These are phyloP conservation scores for Cercospora sp. DNA, from an alignment of 2,329 filamentous ascomycete genomes.

Conservation along the genomic window DNA sequence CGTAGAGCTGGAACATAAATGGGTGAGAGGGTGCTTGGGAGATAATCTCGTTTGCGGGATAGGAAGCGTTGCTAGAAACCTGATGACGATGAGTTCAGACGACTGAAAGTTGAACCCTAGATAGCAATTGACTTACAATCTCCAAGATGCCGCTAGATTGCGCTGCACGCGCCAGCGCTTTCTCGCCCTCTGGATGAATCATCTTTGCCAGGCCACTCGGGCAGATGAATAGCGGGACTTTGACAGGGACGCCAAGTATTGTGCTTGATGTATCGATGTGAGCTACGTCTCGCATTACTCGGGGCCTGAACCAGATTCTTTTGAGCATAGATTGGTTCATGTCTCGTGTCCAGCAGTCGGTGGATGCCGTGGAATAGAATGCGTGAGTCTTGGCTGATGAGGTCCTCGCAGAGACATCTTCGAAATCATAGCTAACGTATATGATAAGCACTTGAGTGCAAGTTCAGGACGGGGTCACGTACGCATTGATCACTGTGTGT, in stretches of 20 bases:
- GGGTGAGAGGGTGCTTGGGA: slow-evolving; percentile 31
- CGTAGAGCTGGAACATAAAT: slow-evolving; percentile 63
- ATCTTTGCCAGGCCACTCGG: slow-evolving; percentile 39
- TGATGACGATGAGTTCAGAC: background rate
- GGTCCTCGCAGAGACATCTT: slow-evolving; percentile 23
- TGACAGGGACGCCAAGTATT: slow-evolving; percentile 27
- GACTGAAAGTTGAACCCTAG: background rate
- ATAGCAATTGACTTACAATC: slow-evolving; percentile 20
- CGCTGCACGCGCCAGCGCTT: slow-evolving; percentile 36
- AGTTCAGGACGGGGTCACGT: background rate
- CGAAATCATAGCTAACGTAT: slow-evolving; percentile 26
- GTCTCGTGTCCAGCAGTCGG: slow-evolving; percentile 30
- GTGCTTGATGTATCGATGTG: slow-evolving; percentile 26
- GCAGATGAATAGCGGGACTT: slow-evolving; percentile 40
- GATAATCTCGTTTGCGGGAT: slow-evolving; percentile 36
- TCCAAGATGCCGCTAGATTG: slow-evolving; percentile 30
- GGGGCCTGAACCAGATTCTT: slow-evolving; percentile 31
- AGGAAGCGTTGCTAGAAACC: slow-evolving; percentile 37
- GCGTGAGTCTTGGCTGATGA: slow-evolving; percentile 29
- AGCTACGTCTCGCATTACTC: slow-evolving; percentile 30
- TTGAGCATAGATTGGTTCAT: slow-evolving; percentile 26
- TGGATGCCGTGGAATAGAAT: slow-evolving; percentile 31
- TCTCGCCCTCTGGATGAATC: slow-evolving; percentile 40
- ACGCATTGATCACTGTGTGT: slow-evolving; percentile 46
- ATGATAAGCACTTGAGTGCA: background rate